Evolutionary conservation across 805 yeast genomes (phyloP).

Genomic region (Nakazawaea molendinolei): DNA sequence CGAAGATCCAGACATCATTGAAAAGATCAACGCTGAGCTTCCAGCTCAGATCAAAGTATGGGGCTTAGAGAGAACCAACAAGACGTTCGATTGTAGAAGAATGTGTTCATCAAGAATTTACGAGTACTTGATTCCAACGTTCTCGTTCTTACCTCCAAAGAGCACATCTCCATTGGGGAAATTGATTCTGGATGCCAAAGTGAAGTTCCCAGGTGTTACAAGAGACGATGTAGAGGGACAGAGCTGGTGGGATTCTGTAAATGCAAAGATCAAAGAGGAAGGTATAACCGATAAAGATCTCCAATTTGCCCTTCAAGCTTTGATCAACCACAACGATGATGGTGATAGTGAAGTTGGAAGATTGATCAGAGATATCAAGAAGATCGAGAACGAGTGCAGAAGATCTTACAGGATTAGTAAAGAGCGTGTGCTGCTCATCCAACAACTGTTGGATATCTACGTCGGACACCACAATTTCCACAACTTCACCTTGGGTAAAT

Average conservation of each 20-base stretch:
- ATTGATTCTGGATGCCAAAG: constrained; percentile 46
- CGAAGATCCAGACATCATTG: constrained; percentile 70
- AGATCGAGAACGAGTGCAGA: constrained; percentile 59
- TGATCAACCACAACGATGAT: constrained; percentile 22
- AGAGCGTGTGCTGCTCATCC: constrained; percentile 55
- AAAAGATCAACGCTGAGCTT: constrained; percentile 63
- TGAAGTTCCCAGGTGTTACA: constrained; percentile 49
- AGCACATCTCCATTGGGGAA: constrained; percentile 63
- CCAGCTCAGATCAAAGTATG: constrained; percentile 89
- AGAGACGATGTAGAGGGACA: constrained; percentile 62
- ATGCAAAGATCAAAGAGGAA: constrained; percentile 26
- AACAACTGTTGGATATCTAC: constrained; percentile 65
- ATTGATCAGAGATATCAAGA: constrained; percentile 46
- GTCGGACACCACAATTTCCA: constrained; percentile 85
- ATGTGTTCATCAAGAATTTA: constrained; percentile 95
- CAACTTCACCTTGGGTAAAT: constrained; percentile 37
- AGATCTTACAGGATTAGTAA: constrained; percentile 60
- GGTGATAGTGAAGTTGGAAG: constrained; percentile 28
- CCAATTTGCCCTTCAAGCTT: constrained; percentile 21
- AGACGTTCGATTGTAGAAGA: constrained; percentile 89
- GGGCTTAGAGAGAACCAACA: constrained; percentile 87
- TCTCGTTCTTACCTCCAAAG: constrained; percentile 85
- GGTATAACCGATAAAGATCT: constrained; percentile 36
- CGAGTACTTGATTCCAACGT: constrained; percentile 90
- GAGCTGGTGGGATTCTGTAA: constrained; percentile 62